These are phyloP conservation scores for Apium graveolens DNA, from an alignment of 129 eudicot genomes.

Conservation along the genomic window DNA sequence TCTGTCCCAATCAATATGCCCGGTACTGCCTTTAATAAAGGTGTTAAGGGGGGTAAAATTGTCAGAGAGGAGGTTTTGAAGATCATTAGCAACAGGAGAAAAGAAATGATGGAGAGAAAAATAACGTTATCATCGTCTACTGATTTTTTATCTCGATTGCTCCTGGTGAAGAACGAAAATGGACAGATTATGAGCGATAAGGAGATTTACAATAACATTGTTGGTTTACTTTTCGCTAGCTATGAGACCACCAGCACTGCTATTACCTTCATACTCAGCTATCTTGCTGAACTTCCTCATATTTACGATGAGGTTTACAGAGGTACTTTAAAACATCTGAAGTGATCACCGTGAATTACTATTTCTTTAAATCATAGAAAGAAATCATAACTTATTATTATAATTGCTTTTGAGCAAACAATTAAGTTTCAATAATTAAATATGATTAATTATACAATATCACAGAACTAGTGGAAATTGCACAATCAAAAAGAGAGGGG, in stretches of 20 bases:
- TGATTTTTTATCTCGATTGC: conserved; percentile 19
- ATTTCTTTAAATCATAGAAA: too few relatives aligned
- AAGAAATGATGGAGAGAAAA: conserved; percentile 11
- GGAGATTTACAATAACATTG: conserved; percentile 18
- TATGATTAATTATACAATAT: too few relatives aligned
- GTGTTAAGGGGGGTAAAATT: conserved; percentile 15
- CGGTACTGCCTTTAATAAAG: too few relatives aligned
- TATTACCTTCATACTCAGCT: conserved; percentile 2
- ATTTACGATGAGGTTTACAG: too few relatives aligned
- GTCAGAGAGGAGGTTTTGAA: too few relatives aligned
- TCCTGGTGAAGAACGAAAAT: conserved; percentile 16
- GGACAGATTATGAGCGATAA: conserved; percentile 21
- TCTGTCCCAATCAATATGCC: too few relatives aligned
- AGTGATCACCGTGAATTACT: too few relatives aligned
- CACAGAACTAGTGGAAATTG: neutral
- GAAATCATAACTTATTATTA: too few relatives aligned
- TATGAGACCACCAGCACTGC: conserved; percentile 27
- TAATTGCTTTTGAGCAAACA: too few relatives aligned
- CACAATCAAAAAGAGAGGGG: neutral
- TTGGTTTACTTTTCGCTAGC: conserved; percentile 22
- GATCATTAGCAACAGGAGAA: conserved; percentile 17
- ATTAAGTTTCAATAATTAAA: too few relatives aligned
- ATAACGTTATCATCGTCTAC: neutral
- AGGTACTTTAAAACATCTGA: too few relatives aligned
- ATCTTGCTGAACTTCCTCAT: too few relatives aligned